Evolutionary conservation across 257 asterid genomes (phyloP), one percentile per base, ranked within the genome.

Genomic region (Scutellaria minor): DNA sequence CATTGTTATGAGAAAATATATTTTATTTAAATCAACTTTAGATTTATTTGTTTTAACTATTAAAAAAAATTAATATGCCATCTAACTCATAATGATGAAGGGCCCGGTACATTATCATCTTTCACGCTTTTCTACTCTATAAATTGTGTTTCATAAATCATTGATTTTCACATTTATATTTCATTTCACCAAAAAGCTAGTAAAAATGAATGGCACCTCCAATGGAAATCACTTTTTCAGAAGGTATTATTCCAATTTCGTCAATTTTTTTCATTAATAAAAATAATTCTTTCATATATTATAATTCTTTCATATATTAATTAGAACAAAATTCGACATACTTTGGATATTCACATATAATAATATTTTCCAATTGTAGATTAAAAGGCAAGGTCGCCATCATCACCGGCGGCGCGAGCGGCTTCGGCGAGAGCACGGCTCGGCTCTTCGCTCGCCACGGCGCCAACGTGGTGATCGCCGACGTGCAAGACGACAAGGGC

Each of bases 321-420:
- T 18, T 18, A 18, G 0, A 18, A 18, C 18, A 18, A 18, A 18
- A 18, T 18, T 18, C 18, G 18, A 18, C 18, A 9, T 11, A 47
- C 11, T 31, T 31, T 31, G 37, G 4, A 31, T 31, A 31, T 31
- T 31, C 37, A 47, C 11, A 47, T 9, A 47, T 1, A 62, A 15
- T 24, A 62, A 62, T 20, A 10, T 40, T 54, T 46, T 4, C 5
- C 2, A 6, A 65, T 14, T 72, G 79, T 75, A 88, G 90, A 59
- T 71, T 91, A 63, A 89, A 86, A 68, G 95, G 96, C 20, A 91
- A 91, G 71, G 96, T 91, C 0, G 97, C 95, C 18, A 78, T 89
- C 40, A 74, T 91, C 57, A 91, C 97, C 46, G 97, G 97, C 50
- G 97, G 96, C 9, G 95, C 97, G 5, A 87, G 96, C 75, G 96